These are phyloP conservation scores for Dactylellina drechsleri DNA, from an alignment of 2,329 filamentous ascomycete genomes.

Conservation along the genomic window DNA sequence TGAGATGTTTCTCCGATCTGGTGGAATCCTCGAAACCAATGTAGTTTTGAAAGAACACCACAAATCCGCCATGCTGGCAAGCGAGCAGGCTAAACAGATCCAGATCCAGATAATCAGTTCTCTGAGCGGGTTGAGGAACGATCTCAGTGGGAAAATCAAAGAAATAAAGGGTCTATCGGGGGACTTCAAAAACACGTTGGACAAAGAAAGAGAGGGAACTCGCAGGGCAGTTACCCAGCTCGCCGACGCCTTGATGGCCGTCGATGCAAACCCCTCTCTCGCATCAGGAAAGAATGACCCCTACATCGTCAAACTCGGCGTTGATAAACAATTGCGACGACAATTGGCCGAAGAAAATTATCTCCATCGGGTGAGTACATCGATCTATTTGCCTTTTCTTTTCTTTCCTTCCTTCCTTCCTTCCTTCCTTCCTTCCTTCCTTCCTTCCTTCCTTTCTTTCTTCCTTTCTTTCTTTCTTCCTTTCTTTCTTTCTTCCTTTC, in stretches of 20 bases:
- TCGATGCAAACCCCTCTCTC: constrained; percentile 78
- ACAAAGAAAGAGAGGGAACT: constrained; percentile 91
- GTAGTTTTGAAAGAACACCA: constrained; percentile 84
- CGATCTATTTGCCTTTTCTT: not conserved
- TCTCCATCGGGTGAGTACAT: constrained; percentile 78
- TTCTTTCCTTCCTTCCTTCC: too few relatives aligned
- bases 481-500: too few relatives aligned
- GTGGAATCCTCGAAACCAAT: constrained; percentile 87
- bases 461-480: too few relatives aligned
- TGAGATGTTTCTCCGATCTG: constrained; percentile 76
- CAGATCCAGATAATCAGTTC: constrained; percentile 91
- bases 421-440: too few relatives aligned
- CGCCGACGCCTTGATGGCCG: constrained; percentile 82
- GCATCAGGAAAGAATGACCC: constrained; percentile 90
- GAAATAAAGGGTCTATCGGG: constrained; percentile 93
- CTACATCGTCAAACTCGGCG: constrained; percentile 83
- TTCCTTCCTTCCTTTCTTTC: too few relatives aligned
- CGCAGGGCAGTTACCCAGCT: constrained; percentile 79
- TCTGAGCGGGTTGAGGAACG: constrained; percentile 83
- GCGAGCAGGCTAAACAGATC: constrained; percentile 88
- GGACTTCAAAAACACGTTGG: constrained; percentile 96
- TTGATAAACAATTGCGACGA: constrained; percentile 88
- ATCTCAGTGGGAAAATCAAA: constrained; percentile 95
- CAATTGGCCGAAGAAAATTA: constrained; percentile 99
- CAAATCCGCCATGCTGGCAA: constrained; percentile 79